These are phyloP conservation scores for Phaffomyces thermotolerans DNA, from an alignment of 805 yeast species.

Conservation along the genomic window DNA sequence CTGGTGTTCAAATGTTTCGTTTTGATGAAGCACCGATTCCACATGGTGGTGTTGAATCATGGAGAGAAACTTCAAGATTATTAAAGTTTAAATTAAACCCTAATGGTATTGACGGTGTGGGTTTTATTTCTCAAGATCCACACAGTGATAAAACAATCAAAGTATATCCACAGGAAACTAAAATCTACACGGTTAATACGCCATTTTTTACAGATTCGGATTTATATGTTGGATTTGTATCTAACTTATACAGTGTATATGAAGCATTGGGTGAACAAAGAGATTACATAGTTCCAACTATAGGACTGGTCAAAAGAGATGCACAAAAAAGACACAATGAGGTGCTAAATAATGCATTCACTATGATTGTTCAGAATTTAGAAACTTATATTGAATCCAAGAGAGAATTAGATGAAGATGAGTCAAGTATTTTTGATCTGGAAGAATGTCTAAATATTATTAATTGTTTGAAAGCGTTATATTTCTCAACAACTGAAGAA, in stretches of 20 bases:
- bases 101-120: conserved; percentile 32
- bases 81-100: conserved; percentile 43
- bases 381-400: conserved; percentile 27
- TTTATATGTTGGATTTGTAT: conserved; percentile 41
- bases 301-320: conserved; percentile 31
- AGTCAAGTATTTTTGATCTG: conserved; percentile 28
- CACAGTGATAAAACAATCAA: conserved; percentile 21
- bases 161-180: conserved; percentile 33
- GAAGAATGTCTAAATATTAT: conserved; percentile 45
- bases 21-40: conserved; percentile 31
- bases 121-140: conserved; percentile 29
- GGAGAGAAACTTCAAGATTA: conserved; percentile 28
- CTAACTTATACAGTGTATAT: conserved; percentile 43
- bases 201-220: conserved; percentile 35
- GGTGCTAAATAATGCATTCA: conserved; percentile 30
- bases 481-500: conserved; percentile 32
- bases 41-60: conserved; percentile 24
- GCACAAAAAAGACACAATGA: conserved; percentile 29
- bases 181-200: conserved; percentile 33
- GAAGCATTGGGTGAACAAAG: conserved; percentile 42
- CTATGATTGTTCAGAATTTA: conserved; percentile 27
- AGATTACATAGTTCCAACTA: conserved; percentile 32
- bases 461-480: conserved; percentile 49
- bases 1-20: conserved; percentile 24
- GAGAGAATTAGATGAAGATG: conserved; percentile 24